phyloP scores from a whole-genome alignment of 495 filamentous ascomycete genomes.

The Penicillium crystallinum region DNA sequence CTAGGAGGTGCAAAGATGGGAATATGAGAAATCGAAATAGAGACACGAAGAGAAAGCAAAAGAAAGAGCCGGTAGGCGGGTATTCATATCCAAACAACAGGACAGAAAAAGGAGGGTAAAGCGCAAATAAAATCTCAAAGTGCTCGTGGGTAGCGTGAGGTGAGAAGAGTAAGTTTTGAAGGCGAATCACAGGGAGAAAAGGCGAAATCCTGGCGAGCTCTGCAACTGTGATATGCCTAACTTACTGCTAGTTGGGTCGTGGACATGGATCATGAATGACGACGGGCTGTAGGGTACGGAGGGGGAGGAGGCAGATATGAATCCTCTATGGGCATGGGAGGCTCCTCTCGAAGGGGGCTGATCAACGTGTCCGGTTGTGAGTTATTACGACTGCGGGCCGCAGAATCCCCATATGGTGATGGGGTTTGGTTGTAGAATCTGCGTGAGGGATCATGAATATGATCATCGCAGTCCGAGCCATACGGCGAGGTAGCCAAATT shows the following conservation, averaged over 20 bases:
- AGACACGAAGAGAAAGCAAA: slow-evolving; percentile 1
- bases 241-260: slow-evolving; percentile 7
- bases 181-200: not conserved
- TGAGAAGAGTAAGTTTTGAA: not conserved
- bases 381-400: slow-evolving; percentile 18
- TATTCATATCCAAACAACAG: slow-evolving; percentile 22
- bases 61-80: slow-evolving; percentile 19
- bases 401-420: slow-evolving; percentile 27
- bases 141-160: slow-evolving; percentile 23
- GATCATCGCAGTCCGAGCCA: slow-evolving; percentile 17
- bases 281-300: slow-evolving; percentile 23
- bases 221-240: slow-evolving; percentile 2
- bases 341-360: slow-evolving; percentile 23
- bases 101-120: slow-evolving; percentile 9
- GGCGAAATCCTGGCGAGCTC: not conserved
- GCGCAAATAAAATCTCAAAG: slow-evolving; percentile 3
- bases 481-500: slow-evolving; percentile 17
- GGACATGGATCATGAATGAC: slow-evolving; percentile 15
- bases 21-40: slow-evolving; percentile 4
- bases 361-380: not conserved
- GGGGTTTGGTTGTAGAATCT: slow-evolving; percentile 18
- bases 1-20: not conserved
- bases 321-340: slow-evolving; percentile 36
- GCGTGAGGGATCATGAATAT: slow-evolving; percentile 19
- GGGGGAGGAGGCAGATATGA: slow-evolving; percentile 26